Evolutionary conservation across 2,329 filamentous ascomycete genomes (phyloP), one percentile per base, ranked within the genome.

Genomic region (Pseudopithomyces maydicus): DNA sequence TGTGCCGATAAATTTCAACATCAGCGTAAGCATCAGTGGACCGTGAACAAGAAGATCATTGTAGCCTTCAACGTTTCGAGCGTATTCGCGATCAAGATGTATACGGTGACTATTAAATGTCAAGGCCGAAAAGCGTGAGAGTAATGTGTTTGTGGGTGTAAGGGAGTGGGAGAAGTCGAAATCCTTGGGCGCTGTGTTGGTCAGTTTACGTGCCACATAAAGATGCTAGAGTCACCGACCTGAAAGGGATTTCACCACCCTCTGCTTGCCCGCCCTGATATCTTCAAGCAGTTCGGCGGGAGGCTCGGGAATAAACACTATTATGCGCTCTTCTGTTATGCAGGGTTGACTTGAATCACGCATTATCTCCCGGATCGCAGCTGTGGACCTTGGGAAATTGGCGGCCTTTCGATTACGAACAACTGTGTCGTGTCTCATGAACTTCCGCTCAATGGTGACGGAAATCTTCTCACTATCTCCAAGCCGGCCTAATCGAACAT

Each of bases 51-150:
- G 82, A 23, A 92, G 80, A 58, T 88, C 85, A 5, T 82, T 82
- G 72, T 96, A 88, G 11, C 90, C 90, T 74, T 98, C 95, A 12
- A 88, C 79, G 12, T 84, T 79, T 38, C 83, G 83, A 50, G 87
- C 88, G 76, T 91, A 96, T 42, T 82, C 71, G 1, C 82, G 84
- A 74, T 97, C 90, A 20, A 96, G 82, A 77, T 99, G 95, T 65
- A 99, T 97, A 15, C 84, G 82, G 76, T 99, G 95, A 1, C 92
- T 91, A 75, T 99, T 99, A 80, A 92, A 93, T 2, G 90, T 94
- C 33, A 84, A 62, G 17, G 92, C 92, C 19, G 90, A 95, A 80
- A 94, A 98, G 56, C 93, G 87, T 78, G 96, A 97, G 52, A 99
- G 86, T 4, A 97, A 84, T 4, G 84, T 80, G 2, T 85, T 81